These are phyloP conservation scores for Serendipita vermifera DNA, from an alignment of 768 basidiomycete species.

Conservation along the genomic window DNA sequence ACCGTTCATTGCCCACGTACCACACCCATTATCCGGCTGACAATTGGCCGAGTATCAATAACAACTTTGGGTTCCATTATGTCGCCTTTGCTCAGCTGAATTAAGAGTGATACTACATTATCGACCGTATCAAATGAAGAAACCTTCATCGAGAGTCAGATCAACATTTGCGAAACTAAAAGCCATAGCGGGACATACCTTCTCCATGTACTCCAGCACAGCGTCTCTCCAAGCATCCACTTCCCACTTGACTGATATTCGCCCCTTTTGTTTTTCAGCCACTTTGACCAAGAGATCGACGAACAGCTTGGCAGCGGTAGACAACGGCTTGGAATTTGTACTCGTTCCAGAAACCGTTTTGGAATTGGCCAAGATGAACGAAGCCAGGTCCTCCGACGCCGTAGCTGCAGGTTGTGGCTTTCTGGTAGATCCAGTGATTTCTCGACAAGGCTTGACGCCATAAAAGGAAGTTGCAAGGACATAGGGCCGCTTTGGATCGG, in stretches of 20 bases:
- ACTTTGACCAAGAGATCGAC: constrained; percentile 37
- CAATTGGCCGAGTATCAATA: constrained; percentile 42
- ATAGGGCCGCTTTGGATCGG: constrained; percentile 32
- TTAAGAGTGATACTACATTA: constrained; percentile 40
- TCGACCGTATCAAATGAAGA: constrained; percentile 59
- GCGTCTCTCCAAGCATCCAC: constrained; percentile 49
- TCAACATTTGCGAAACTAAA: constrained; percentile 11
- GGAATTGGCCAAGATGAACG: neutral
- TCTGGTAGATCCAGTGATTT: neutral
- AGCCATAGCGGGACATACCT: constrained; percentile 27
- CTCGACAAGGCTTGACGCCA: constrained; percentile 24
- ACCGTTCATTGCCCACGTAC: constrained; percentile 22
- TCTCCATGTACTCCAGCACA: constrained; percentile 41
- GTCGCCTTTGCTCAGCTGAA: constrained; percentile 41
- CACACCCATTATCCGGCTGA: constrained; percentile 45
- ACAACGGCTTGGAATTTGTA: neutral
- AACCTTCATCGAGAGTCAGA: constrained; percentile 27
- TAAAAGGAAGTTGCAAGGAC: constrained; percentile 53
- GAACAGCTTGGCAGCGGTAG: constrained; percentile 27
- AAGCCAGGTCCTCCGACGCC: neutral
- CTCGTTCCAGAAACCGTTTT: neutral
- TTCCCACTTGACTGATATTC: constrained; percentile 40
- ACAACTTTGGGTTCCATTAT: constrained; percentile 39
- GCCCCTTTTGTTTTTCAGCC: constrained; percentile 22
- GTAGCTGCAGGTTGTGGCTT: neutral